Evolutionary conservation across 805 yeast species (phyloP).

Genomic region (Candida anglica): DNA sequence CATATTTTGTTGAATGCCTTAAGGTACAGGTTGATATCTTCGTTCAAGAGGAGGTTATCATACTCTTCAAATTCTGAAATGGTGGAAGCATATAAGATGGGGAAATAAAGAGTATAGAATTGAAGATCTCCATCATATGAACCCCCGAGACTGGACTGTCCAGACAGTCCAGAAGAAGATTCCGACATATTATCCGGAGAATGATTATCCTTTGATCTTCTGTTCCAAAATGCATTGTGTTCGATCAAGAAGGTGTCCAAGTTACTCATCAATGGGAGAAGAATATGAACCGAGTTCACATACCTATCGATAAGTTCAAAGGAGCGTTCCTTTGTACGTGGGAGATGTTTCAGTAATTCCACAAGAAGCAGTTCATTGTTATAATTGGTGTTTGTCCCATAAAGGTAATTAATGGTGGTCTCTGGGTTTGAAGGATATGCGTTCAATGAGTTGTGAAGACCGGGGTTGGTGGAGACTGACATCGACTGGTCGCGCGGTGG

Average conservation of each 20-base stretch:
- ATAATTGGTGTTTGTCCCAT: slow-evolving; percentile 37
- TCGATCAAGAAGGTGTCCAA: slow-evolving; percentile 38
- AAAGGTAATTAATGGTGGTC: slow-evolving; percentile 28
- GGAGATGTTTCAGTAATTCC: slow-evolving; percentile 42
- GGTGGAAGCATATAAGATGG: slow-evolving; percentile 54
- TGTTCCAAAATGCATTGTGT: slow-evolving; percentile 49
- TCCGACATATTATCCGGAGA: slow-evolving; percentile 1
- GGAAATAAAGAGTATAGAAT: slow-evolving; percentile 48
- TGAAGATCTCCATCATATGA: slow-evolving; percentile 35
- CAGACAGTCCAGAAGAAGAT: slow-evolving; percentile 2
- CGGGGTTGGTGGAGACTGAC: slow-evolving; percentile 11
- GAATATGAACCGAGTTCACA: slow-evolving; percentile 49
- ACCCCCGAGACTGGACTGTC: not conserved
- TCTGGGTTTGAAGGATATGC: slow-evolving; percentile 31
- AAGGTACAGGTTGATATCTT: slow-evolving; percentile 47
- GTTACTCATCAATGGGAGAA: slow-evolving; percentile 50
- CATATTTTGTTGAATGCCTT: slow-evolving; percentile 48
- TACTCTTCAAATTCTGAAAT: slow-evolving; percentile 58
- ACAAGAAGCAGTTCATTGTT: slow-evolving; percentile 29
- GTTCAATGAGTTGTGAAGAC: slow-evolving; percentile 21
- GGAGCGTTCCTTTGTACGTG: slow-evolving; percentile 39
- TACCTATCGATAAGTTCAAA: slow-evolving; percentile 46
- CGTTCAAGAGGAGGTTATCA: slow-evolving; percentile 42
- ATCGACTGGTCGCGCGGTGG: slow-evolving; percentile 5
- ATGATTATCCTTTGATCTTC: slow-evolving; percentile 1